Evolutionary conservation across 2,329 filamentous ascomycete species (phyloP), one percentile per base, ranked within the genome.

Genomic region (Aureobasidium namibiae): DNA sequence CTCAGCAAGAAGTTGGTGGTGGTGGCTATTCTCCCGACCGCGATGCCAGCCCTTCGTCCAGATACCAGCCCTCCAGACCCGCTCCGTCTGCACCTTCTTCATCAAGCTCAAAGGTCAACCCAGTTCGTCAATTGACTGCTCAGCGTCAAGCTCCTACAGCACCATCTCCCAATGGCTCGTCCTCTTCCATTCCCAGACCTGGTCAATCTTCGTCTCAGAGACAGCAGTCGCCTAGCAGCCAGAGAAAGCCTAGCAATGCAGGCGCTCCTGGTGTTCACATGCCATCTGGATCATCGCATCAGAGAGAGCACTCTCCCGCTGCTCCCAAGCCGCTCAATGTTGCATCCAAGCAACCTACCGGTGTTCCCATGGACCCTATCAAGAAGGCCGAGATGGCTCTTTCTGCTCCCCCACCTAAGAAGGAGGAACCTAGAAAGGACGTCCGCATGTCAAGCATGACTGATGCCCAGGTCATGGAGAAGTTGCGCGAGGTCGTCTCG

Each of bases 391-490:
- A 97, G 73, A 87, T 88, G 56, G 91, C 91, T 10, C 81, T 97
- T 59, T 92, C 89, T 18, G 68, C 67, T 59, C 67, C 67, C 57
- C 42, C 53, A 29, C 75, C 75, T 21, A 87, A 92, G 68, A 74
- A 74, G 64, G 94, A 95, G 75, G 87, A 89, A 45, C 74, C 86
- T 3, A 86, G 89, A 62, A 92, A 96, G 75, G 94, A 96, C 75
- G 90, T 94, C 50, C 90, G 94, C 70, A 96, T 99, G 91, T 97
- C 92, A 38, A 95, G 89, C 67, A 97, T 99, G 94, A 89, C 90
- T 10, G 94, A 99, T 75, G 88, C 82, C 64, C 92, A 99, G 73
- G 94, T 99, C 60, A 99, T 99, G 94, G 87, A 90, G 65, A 94
- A 91, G 71, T 81, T 99, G 57, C 89, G 92, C 70, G 90, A 95